Evolutionary conservation across 257 asterid genomes (phyloP), one percentile per base, ranked within the genome.

Genomic region (Penstemon eatonii): DNA sequence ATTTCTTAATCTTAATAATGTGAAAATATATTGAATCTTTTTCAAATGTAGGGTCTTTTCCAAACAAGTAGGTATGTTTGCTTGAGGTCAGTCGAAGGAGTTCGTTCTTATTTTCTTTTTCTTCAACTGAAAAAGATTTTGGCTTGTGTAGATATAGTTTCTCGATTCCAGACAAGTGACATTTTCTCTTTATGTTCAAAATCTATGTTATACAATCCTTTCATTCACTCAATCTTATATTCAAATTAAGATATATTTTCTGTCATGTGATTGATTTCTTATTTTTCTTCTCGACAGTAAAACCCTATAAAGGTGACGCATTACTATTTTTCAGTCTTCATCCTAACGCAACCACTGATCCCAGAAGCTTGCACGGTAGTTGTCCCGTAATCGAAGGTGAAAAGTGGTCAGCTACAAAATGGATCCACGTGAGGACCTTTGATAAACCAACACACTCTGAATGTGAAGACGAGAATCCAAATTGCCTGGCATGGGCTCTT

Each of bases 381-480:
- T 92, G 98, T 57, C 98, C 97, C 0, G 95, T 92, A 7, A 82
- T 90, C 33, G 87, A 85, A 71, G 97, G 97, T 7, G 96, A 93
- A 81, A 88, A 93, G 72, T 90, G 97, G 97, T 88, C 96, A 0
- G 96, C 96, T 5, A 92, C 96, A 4, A 89, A 89, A 80, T 92
- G 98, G 97, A 89, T 92, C 71, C 96, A 87, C 7, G 92, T 88
- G 63, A 82, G 85, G 72, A 66, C 89, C 6, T 86, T 87, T 6
- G 96, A 88, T 4, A 8, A 8, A 7, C 53, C 69, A n/a, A 9
- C 80, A 1, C 7, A 41, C 65, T 37, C 56, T 59, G 90, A 51
- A 3, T 91, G 95, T 75, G 68, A 54, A 0, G 93, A 87, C 7
- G 61, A 70, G 72, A 40, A 89, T 69, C 75, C 83, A 18, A 80